A percentile compares a stretch with the other conserved stretches of the same genome.
Evolutionary conservation across 495 filamentous ascomycete species (phyloP).

Genomic region (Baudoinia panamericana): DNA sequence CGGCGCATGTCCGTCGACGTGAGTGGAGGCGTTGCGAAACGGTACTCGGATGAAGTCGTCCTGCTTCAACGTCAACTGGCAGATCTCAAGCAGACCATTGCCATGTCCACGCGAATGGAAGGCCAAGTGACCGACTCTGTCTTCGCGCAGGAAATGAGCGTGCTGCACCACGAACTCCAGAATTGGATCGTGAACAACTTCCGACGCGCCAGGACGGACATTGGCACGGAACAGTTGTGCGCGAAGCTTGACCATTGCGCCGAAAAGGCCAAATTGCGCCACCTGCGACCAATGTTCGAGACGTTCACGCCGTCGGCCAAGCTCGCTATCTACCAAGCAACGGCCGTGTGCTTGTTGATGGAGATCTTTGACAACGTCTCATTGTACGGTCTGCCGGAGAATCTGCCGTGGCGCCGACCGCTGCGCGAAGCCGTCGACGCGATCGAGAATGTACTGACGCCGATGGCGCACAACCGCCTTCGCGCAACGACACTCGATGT

Average conservation of each 20-base stretch:
- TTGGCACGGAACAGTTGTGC: constrained; percentile 2
- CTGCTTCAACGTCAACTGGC: constrained; percentile 21
- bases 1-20: no score
- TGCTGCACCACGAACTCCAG: constrained; percentile 25
- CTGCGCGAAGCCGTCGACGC: constrained; percentile 4
- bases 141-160: constrained; percentile 21
- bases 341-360: constrained; percentile 22
- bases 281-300: constrained; percentile 16
- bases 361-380: constrained; percentile 23
- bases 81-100: constrained; percentile 27
- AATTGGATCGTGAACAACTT: constrained; percentile 30
- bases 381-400: constrained; percentile 22
- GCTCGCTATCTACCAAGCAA: constrained; percentile 25
- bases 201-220: constrained; percentile 18
- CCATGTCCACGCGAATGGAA: constrained; percentile 23
- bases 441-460: not conserved
- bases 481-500: constrained; percentile 15
- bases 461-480: constrained; percentile 11
- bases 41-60: constrained; percentile 6
- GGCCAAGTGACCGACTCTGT: constrained; percentile 25
- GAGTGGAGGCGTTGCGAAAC: no score
- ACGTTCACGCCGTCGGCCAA: constrained; percentile 14
- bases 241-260: constrained; percentile 1
- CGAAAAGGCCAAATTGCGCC: not conserved
- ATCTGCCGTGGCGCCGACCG: constrained; percentile 5